Base-by-base conservation (phyloP, 73 alveolate genomes). In the Paramecium tetraurelia region DNA sequence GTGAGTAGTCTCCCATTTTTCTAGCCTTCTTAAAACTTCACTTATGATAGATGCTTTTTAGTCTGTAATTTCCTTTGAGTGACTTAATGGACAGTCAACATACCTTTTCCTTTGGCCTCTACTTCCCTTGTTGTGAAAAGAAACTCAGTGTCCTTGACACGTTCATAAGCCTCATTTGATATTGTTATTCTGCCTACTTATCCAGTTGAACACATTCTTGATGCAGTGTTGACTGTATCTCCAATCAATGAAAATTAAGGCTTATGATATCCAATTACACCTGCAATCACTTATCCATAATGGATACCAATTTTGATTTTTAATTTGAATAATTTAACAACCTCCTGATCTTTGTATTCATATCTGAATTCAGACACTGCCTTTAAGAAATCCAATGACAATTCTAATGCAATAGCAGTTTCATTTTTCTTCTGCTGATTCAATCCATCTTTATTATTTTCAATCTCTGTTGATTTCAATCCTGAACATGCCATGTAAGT, bases 401-500 rank as follows among this genome's bases (percentile, higher is more conserved):
- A 24, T 22, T 80, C 90, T 46, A 80, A 18, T 22, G 90, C 90
- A 10, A 46, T 44, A n/a, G 44, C 43, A 0, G 90, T 80, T 10
- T 80, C 90, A 80, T 80, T 80, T 7, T 44, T 80, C 43, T 80
- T 80, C 18, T 41, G 14, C 14, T 80, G 33, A 80, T 80, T 80
- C 4, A 80, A 11, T 46, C 90, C 87, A 75, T 75, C 87, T 20
- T 75, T 75, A 75, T 75, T 75, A 20, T 86, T 86, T 36, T 86
- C 86, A n/a, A 63, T 59, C 40, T 89, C 87, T 21, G 77, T 41
- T 0, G 76, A 31, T 35, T 95, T 95, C 68, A 96, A 92, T 1
- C 99, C 99, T 36, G 97, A 96, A 70, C 98, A 95, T 20, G 98
- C 97, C 98, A 96, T 95, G 83, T 96, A 96, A 12, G 98, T 95